Evolutionary conservation across 176 grass and related monocot species (phyloP), one percentile per base, ranked within the genome.

Genomic region (Pharus latifolius): DNA sequence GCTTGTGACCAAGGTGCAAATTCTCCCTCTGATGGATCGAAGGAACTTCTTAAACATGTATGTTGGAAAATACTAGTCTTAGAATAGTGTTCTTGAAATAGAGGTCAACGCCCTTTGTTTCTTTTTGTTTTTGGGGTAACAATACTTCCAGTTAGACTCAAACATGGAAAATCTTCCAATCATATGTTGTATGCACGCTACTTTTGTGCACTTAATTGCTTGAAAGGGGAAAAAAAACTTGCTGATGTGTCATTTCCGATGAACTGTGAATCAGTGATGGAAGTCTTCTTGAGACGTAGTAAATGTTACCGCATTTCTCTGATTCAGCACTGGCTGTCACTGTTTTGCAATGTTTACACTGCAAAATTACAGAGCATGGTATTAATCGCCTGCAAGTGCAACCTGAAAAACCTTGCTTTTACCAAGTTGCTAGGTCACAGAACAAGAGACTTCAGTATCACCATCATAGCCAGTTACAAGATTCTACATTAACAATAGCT

Each of bases 1-100:
- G n/a, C n/a, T n/a, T n/a, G n/a, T 56, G 40, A 58, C 66, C 13
- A 59, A 37, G 44, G 48, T 84, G 58, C 59, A 51, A 26, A 56
- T 43, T 59, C 15, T 42, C 31, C 32, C 18, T 61, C 27, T 67
- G 69, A 70, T 80, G 63, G 37, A 47, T 48, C 44, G 55, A 68
- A 53, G 53, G 50, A 82, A 46, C 28, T 65, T 58, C 47, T 18
- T 35, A 25, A 65, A 26, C 10, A 27, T 46, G 29, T 11, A 57
- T 57, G 63, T 58, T 58, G 29, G 9, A n/a, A 57, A 38, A 22
- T 35, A 15, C 16, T 48, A 30, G 23, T 5, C 10, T 40, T 37
- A 70, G 56, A 69, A 25, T 13, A 60, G 52, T 61, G 35, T 19
- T 60, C 28, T 9, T 32, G n/a, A 74, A 59, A 34, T 26, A 65